Percentiles rank a stretch among this genome's conserved stretches.
Evolutionary conservation across 345 rosid species (phyloP).

Genomic region (Euphorbia lathyris): DNA sequence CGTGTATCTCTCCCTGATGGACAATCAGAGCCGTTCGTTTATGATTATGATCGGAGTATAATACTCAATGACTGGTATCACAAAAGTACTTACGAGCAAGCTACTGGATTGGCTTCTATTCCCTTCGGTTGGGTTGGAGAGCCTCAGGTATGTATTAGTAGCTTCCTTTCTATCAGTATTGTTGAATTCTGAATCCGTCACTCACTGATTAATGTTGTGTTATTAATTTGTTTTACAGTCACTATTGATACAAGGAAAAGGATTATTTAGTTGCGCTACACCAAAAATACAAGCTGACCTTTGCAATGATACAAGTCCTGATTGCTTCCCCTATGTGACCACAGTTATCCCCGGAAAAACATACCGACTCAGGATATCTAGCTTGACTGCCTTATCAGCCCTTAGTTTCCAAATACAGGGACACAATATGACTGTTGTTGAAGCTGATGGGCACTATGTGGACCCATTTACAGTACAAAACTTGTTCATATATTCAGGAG

Average conservation of each 20-base stretch:
- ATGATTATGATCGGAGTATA: conserved; percentile 58
- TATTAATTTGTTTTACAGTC: conserved; percentile 37
- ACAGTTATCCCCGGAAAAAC: conserved; percentile 59
- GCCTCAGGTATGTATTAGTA: conserved; percentile 57
- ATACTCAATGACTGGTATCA: conserved; percentile 80
- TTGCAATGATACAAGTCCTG: conserved; percentile 49
- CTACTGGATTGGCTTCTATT: conserved; percentile 50
- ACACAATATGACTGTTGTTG: conserved; percentile 79
- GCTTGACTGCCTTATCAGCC: conserved; percentile 57
- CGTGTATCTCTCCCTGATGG: conserved; percentile 43
- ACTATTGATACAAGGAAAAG: conserved; percentile 68
- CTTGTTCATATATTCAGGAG: conserved; percentile 73
- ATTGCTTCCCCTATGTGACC: conserved; percentile 40
- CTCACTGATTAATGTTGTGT: neutral
- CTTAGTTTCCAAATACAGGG: conserved; percentile 75
- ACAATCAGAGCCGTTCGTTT: conserved; percentile 54
- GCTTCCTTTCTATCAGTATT: too few species aligned
- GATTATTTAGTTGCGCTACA: conserved; percentile 56
- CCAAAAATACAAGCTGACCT: conserved; percentile 23
- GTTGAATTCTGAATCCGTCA: too few species aligned
- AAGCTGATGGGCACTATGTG: conserved; percentile 70
- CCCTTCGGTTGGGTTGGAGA: conserved; percentile 75
- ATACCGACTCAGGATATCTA: conserved; percentile 55
- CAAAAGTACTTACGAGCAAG: conserved; percentile 53
- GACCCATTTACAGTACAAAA: conserved; percentile 67